Percentiles rank a stretch among this genome's conserved stretches.
Conservation (phyloP, 2,329 filamentous ascomycete genomes). For the Calonectria naviculata region DNA sequence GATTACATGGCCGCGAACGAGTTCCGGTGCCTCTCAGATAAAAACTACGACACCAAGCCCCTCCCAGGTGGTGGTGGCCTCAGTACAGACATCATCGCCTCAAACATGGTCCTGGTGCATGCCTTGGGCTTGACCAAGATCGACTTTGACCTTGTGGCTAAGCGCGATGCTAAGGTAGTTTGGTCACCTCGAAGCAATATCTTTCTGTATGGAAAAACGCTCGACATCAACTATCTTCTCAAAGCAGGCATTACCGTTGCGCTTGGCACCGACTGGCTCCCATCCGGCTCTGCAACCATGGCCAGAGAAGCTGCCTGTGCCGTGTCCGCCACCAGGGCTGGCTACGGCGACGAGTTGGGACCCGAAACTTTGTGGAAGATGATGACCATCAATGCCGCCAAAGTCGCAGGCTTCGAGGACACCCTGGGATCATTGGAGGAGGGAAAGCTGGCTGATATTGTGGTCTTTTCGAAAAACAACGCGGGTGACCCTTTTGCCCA, state of each 20-base stretch:
- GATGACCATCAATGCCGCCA: conserved; percentile 20
- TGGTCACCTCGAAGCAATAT: conserved; percentile 22
- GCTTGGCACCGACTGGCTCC: conserved; percentile 19
- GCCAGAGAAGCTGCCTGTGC: conserved; percentile 11
- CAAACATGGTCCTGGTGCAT: conserved; percentile 14
- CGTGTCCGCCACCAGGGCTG: neutral
- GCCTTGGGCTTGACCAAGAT: neutral
- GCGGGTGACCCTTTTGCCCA: neutral
- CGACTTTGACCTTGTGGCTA: conserved; percentile 15
- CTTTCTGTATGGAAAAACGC: conserved; percentile 15
- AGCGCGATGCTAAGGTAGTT: conserved; percentile 10
- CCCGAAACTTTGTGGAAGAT: conserved; percentile 15
- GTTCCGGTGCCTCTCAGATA: conserved; percentile 8
- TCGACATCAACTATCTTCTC: conserved; percentile 12
- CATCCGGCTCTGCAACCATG: conserved; percentile 18
- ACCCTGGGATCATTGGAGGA: neutral
- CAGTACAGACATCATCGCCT: conserved; percentile 7
- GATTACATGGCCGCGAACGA: conserved; percentile 6
- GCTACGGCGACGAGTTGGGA: neutral
- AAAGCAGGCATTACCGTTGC: conserved; percentile 13
- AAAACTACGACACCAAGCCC: neutral
- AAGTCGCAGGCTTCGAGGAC: conserved; percentile 12
- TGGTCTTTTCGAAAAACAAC: neutral
- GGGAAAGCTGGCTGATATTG: conserved; percentile 16
- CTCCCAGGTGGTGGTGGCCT: conserved; percentile 1